Conservation (phyloP, 2,329 filamentous ascomycete genomes). For the Aspergillus sp. region DNA sequence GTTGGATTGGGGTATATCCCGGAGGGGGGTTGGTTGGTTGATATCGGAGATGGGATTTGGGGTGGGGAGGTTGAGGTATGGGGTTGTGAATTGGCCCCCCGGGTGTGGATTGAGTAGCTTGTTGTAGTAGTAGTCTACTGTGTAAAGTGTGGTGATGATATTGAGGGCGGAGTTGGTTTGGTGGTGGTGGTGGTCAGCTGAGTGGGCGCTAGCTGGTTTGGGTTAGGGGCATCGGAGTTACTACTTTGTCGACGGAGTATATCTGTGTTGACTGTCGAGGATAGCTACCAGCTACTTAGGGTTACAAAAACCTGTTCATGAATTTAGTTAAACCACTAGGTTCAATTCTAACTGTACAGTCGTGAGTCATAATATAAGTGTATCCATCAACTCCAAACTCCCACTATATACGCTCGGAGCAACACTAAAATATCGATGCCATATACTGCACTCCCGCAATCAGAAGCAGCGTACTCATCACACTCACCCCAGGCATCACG, state of each 20-base stretch:
- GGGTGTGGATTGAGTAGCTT: neutral
- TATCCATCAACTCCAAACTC: neutral
- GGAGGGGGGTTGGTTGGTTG: conserved; percentile 5
- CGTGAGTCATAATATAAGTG: neutral
- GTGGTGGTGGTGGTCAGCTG: neutral
- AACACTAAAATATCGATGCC: conserved; percentile 25
- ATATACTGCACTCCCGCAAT: conserved; percentile 28
- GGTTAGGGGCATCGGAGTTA: neutral
- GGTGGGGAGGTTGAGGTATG: too few species aligned
- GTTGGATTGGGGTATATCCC: neutral
- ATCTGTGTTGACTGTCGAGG: too few species aligned
- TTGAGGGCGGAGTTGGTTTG: neutral
- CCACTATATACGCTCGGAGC: conserved; percentile 15
- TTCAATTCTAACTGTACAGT: conserved; percentile 1
- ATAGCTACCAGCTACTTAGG: too few species aligned
- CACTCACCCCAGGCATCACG: conserved; percentile 19
- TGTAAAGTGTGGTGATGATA: neutral
- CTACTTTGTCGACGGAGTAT: neutral
- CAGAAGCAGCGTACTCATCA: conserved; percentile 26
- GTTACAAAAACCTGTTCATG: too few species aligned
- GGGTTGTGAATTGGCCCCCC: neutral
- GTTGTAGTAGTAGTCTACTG: neutral
- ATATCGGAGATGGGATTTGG: too few species aligned
- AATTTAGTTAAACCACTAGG: too few species aligned
- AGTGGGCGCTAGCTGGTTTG: conserved; percentile 6